Conservation (phyloP, 2,329 filamentous ascomycete genomes). For the Fusarium dlaminii region DNA sequence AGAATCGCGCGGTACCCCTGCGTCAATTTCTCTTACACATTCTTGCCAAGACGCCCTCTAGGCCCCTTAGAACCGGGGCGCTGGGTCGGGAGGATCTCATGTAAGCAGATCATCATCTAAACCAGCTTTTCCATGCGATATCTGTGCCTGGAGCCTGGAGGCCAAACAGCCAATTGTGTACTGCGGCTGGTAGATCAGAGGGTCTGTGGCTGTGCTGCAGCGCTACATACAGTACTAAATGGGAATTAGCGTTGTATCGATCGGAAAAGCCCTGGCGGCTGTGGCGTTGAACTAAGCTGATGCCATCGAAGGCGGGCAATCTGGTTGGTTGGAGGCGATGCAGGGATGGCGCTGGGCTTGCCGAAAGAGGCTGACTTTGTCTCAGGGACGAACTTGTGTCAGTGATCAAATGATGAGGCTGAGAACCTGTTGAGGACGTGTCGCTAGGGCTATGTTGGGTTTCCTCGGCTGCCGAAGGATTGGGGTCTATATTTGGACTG, state of each 20-base stretch:
- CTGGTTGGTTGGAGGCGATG: not conserved
- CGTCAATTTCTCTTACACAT: not conserved
- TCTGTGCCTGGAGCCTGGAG: not conserved
- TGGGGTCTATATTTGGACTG: not conserved
- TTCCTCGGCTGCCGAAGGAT: not conserved
- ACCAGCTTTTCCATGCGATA: not conserved
- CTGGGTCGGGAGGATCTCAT: not conserved
- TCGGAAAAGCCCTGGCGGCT: not conserved
- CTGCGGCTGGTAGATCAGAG: not conserved
- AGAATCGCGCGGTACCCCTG: not conserved
- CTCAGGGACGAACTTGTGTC: not conserved
- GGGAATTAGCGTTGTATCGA: not conserved
- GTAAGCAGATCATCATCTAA: not conserved
- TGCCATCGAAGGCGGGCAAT: rapidly evolving
- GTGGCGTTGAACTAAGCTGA: not conserved
- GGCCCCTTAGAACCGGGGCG: not conserved
- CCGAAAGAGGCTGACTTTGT: not conserved
- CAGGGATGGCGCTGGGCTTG: not conserved
- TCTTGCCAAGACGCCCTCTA: not conserved
- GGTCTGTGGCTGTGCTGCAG: not conserved
- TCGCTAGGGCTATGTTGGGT: not conserved
- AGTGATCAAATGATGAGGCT: not conserved
- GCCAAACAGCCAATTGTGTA: not conserved
- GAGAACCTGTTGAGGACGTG: not conserved
- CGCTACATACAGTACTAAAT: not conserved